Evolutionary conservation across 495 filamentous ascomycete species (phyloP), one percentile per base, ranked within the genome.

Genomic region (Darksidea phi): DNA sequence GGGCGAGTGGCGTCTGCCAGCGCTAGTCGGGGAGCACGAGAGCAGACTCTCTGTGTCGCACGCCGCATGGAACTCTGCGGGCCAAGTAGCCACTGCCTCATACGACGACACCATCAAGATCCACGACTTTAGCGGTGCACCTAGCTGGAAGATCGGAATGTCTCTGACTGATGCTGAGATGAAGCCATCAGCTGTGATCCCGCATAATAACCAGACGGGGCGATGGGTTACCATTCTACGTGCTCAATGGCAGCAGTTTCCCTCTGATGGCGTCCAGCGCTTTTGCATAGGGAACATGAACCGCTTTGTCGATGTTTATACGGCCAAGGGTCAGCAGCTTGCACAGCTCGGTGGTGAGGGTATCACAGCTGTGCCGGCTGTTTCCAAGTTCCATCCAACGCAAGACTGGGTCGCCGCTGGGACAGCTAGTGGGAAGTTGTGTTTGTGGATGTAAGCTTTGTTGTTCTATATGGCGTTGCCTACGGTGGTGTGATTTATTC

Each of bases 221-320:
- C 80, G 87, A 72, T 88, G 84, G 83, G 82, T 88, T 34, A 88
- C 85, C 1, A 87, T 88, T 79, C 78, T 98, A 7, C 90, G 92
- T 52, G 86, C 94, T 3, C 90, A 96, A 64, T 98, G 94, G 94
- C 95, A 97, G 73, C 72, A 79, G 18, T 82, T 80, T 50, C 94
- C 94, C 0, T 77, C 79, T 37, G 88, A 91, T 48, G 84, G 83
- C 23, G 82, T 91, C 6, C 86, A 95, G 54, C 88, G 89, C 48
- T 90, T 97, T 73, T 91, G 85, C 45, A 93, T 98, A 59, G 95
- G 89, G 0, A 97, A 96, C 70, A 97, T 97, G 94, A 96, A 96
- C 71, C 85, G 94, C 18, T 97, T 96, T 63, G 88, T 97, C 2
- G 94, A 98, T 71, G 82, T 98, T 6, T 97, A 87, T 72, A 86